Percentiles rank a stretch among this genome's conserved stretches.
These are phyloP conservation scores for Chaetomidium leptoderma DNA, from an alignment of 495 filamentous ascomycete genomes.

Conservation along the genomic window DNA sequence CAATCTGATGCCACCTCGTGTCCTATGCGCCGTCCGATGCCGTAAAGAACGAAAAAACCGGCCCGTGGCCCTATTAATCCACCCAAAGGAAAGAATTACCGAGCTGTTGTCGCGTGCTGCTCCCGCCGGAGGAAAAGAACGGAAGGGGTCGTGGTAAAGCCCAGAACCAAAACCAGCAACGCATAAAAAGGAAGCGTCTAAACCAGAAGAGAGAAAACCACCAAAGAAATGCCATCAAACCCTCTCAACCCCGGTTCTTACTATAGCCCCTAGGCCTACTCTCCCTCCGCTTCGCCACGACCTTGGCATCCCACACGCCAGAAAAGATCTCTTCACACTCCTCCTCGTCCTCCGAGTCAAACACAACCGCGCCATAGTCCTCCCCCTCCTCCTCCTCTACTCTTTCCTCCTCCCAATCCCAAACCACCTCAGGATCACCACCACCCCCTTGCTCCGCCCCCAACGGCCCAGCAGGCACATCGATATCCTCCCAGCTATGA, in stretches of 20 bases:
- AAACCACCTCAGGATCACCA: not conserved
- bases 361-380: constrained; percentile 52
- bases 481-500: constrained; percentile 63
- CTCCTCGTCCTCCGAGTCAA: constrained; percentile 89
- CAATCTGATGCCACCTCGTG: not conserved
- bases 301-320: constrained; percentile 73
- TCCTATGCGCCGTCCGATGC: not conserved
- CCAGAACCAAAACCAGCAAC: no score
- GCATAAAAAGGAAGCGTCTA: no score
- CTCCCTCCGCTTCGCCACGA: constrained; percentile 61
- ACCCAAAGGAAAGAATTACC: not conserved
- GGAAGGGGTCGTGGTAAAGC: no score
- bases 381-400: constrained; percentile 13
- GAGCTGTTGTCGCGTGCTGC: no score
- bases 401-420: not conserved
- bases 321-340: constrained; percentile 93
- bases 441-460: not conserved
- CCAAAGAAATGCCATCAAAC: not conserved
- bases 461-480: not conserved
- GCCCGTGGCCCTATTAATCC: not conserved
- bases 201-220: not conserved
- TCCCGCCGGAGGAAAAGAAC: no score
- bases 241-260: constrained; percentile 8
- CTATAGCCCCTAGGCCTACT: constrained; percentile 37
- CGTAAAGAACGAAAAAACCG: not conserved